These are phyloP conservation scores for Pseudozyma sp. DNA, from an alignment of 1,284 basidiomycete species.

Conservation along the genomic window DNA sequence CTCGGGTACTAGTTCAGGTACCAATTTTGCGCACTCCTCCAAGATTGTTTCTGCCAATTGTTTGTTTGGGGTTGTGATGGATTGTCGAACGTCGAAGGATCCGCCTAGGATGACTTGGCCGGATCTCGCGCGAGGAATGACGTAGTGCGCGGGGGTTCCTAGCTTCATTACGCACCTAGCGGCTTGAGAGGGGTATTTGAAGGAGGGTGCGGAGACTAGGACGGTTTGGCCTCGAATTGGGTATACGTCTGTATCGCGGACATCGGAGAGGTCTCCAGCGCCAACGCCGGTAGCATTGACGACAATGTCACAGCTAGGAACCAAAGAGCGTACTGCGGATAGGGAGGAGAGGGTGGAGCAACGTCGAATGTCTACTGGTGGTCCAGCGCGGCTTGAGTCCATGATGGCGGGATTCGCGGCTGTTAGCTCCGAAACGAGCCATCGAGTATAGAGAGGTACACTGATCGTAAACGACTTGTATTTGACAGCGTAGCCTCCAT, in stretches of 20 bases:
- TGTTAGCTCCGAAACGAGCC: constrained; percentile 52
- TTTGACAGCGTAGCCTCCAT: constrained; percentile 31
- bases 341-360: constrained; percentile 34
- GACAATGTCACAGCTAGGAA: constrained; percentile 59
- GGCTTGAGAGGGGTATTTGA: constrained; percentile 11
- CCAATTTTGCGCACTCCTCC: constrained; percentile 65
- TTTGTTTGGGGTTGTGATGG: constrained; percentile 68
- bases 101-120: constrained; percentile 74
- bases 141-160: constrained; percentile 69
- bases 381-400: constrained; percentile 20
- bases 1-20: constrained; percentile 52
- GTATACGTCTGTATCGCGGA: constrained; percentile 80
- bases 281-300: constrained; percentile 72
- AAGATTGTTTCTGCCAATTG: constrained; percentile 72
- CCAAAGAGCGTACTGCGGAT: constrained; percentile 18
- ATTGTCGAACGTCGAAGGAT: constrained; percentile 71
- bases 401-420: constrained; percentile 10
- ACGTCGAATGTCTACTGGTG: constrained; percentile 44
- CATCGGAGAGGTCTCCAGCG: constrained; percentile 53
- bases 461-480: constrained; percentile 56
- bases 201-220: constrained; percentile 77
- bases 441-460: constrained; percentile 53
- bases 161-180: constrained; percentile 55
- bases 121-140: constrained; percentile 73
- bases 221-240: constrained; percentile 90